A percentile compares a stretch with the other conserved stretches of the same genome.
These are phyloP conservation scores for Lojkania enalia DNA, from an alignment of 2,329 filamentous ascomycete genomes.

Conservation along the genomic window DNA sequence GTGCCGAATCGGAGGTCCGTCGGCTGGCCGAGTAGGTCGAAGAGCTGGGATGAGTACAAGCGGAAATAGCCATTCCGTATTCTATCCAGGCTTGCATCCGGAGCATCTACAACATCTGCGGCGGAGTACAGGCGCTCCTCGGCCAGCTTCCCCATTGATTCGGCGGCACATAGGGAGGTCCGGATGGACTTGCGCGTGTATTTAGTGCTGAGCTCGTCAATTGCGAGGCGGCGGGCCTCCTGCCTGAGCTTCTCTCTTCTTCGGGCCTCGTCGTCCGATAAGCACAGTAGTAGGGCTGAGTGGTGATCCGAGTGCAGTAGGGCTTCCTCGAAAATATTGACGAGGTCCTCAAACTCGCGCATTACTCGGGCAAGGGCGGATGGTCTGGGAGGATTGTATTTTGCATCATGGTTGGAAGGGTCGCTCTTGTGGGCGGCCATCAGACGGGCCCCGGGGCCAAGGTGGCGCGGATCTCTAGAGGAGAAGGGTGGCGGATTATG, in stretches of 20 bases:
- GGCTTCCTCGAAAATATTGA: slow-evolving; percentile 30
- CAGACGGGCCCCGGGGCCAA: slow-evolving; percentile 15
- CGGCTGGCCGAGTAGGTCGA: slow-evolving; percentile 40
- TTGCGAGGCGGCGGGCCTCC: slow-evolving; percentile 38
- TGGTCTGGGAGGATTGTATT: slow-evolving; percentile 13
- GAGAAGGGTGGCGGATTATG: neutral
- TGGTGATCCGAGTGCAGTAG: slow-evolving; percentile 27
- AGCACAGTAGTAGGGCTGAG: neutral
- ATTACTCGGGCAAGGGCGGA: slow-evolving; percentile 30
- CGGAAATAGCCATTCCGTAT: slow-evolving; percentile 42
- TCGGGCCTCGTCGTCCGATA: slow-evolving; percentile 6
- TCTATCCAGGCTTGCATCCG: slow-evolving; percentile 19
- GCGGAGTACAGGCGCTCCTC: slow-evolving; percentile 33
- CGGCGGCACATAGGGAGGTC: slow-evolving; percentile 31
- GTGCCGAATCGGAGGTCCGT: slow-evolving; percentile 41
- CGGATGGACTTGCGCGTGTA: slow-evolving; percentile 40
- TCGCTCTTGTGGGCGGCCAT: slow-evolving; percentile 36
- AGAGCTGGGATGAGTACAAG: slow-evolving; percentile 41
- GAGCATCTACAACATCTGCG: slow-evolving; percentile 9
- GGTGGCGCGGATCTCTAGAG: neutral
- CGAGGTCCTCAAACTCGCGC: slow-evolving; percentile 40
- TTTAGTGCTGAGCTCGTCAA: slow-evolving; percentile 33
- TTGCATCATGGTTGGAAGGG: slow-evolving; percentile 20
- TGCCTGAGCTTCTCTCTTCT: slow-evolving; percentile 26
- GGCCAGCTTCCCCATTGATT: slow-evolving; percentile 34